Conservation (phyloP, 768 basidiomycete genomes). For the Nidula microcarpa region DNA sequence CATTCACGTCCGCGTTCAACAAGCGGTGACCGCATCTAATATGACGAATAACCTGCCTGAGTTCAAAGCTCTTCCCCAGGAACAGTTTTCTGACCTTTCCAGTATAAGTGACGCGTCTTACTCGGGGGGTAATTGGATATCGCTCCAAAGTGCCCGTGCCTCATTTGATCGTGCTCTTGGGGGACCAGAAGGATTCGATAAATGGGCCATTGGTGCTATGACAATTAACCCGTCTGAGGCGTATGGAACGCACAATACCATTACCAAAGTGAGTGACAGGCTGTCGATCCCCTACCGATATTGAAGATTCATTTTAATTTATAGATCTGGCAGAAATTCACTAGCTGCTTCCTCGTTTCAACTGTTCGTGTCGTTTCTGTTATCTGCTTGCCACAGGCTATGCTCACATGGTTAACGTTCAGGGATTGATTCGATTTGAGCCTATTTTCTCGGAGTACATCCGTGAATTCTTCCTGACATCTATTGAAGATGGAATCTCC, state of each 20-base stretch:
- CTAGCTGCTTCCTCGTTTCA: conserved; percentile 46
- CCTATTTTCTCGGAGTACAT: conserved; percentile 64
- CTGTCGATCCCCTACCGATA: not conserved
- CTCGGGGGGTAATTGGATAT: conserved; percentile 46
- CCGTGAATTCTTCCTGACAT: conserved; percentile 56
- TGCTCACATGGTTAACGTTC: not conserved
- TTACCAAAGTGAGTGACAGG: conserved; percentile 45
- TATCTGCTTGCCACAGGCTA: not conserved
- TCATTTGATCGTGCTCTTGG: conserved; percentile 49
- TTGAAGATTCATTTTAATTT: not conserved
- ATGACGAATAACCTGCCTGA: conserved; percentile 44
- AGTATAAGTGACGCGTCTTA: conserved; percentile 44
- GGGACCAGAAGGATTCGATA: conserved; percentile 65
- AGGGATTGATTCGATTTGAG: conserved; percentile 46
- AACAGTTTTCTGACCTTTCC: conserved; percentile 20
- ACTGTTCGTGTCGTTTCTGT: conserved; percentile 28
- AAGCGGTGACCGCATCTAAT: conserved; percentile 34
- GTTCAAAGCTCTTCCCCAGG: conserved; percentile 44
- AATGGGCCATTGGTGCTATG: conserved; percentile 56
- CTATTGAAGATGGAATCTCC: conserved; percentile 67
- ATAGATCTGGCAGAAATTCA: conserved; percentile 79
- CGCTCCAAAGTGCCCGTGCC: conserved; percentile 48
- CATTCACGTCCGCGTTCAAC: conserved; percentile 54
- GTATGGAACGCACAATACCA: conserved; percentile 70
- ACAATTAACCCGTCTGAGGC: conserved; percentile 71